These are phyloP conservation scores for Saksenaea oblongispora DNA, from an alignment of 371 early-diverging fungal genomes.

Conservation along the genomic window DNA sequence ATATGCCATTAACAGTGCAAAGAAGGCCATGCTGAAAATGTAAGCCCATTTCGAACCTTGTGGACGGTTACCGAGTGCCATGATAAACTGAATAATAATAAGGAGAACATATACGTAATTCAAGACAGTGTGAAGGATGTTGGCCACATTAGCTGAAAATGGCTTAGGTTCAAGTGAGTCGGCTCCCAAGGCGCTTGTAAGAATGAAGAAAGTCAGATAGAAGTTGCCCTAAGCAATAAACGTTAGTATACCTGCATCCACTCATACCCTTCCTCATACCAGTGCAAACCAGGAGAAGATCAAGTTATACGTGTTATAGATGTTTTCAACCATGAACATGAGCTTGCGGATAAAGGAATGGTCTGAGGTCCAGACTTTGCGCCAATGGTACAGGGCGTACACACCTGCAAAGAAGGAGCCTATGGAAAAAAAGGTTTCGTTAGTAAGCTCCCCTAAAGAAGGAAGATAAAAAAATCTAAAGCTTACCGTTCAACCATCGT, in stretches of 20 bases:
- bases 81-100: slow-evolving; percentile 66
- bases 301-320: slow-evolving; percentile 73
- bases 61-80: slow-evolving; percentile 82
- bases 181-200: slow-evolving; percentile 37
- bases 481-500: slow-evolving; percentile 10
- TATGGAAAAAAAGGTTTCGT: background rate
- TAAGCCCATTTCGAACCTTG: slow-evolving; percentile 76
- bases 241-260: background rate
- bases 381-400: slow-evolving; percentile 81
- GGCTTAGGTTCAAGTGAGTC: slow-evolving; percentile 32
- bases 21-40: slow-evolving; percentile 46
- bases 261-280: slow-evolving; percentile 28
- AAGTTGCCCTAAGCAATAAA: slow-evolving; percentile 62
- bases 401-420: slow-evolving; percentile 95
- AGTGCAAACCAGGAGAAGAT: slow-evolving; percentile 79
- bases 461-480: background rate
- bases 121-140: slow-evolving; percentile 48
- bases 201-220: slow-evolving; percentile 73
- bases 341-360: slow-evolving; percentile 66
- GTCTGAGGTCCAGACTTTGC: slow-evolving; percentile 71
- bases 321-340: slow-evolving; percentile 66
- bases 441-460: background rate
- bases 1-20: slow-evolving; percentile 60
- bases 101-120: slow-evolving; percentile 63
- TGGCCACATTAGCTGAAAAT: slow-evolving; percentile 43